Conservation (phyloP, 1,284 basidiomycete species). For the Trichosporon ovoides region DNA sequence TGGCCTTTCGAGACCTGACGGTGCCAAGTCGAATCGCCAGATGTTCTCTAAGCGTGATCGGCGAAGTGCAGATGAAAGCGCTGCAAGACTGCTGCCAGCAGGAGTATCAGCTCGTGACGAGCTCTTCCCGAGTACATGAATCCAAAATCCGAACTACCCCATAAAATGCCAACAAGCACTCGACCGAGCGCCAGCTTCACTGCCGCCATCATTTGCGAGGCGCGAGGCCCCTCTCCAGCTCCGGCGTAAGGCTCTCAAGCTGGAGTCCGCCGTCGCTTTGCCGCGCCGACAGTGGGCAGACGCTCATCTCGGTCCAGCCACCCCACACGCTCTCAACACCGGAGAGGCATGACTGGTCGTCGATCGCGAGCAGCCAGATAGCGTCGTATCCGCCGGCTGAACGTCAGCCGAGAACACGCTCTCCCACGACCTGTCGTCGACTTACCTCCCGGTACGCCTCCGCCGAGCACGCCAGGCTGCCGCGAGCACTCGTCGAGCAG, state of each 20-base stretch:
- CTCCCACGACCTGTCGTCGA: neutral
- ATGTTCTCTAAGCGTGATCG: too few relatives aligned
- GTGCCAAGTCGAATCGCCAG: too few relatives aligned
- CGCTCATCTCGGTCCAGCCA: slow-evolving; percentile 63
- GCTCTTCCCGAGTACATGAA: too few relatives aligned
- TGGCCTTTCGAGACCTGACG: too few relatives aligned
- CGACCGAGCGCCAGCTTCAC: too few relatives aligned
- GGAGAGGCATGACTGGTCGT: slow-evolving; percentile 47
- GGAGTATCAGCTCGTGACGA: too few relatives aligned
- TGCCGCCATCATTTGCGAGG: too few relatives aligned
- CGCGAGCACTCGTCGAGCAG: slow-evolving; percentile 76
- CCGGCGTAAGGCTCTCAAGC: slow-evolving; percentile 52
- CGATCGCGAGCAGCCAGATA: slow-evolving; percentile 80
- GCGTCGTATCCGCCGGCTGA: slow-evolving; percentile 95
- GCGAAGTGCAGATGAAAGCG: too few relatives aligned
- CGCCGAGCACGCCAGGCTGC: slow-evolving; percentile 79
- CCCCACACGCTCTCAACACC: slow-evolving; percentile 69
- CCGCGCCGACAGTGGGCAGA: slow-evolving; percentile 70
- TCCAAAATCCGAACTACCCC: too few relatives aligned
- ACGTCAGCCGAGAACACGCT: slow-evolving; percentile 7
- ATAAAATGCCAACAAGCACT: too few relatives aligned
- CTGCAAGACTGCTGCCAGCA: too few relatives aligned
- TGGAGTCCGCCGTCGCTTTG: slow-evolving; percentile 73
- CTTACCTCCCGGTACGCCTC: slow-evolving; percentile 86
- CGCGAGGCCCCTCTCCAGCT: neutral